Evolutionary conservation across 2,329 filamentous ascomycete species (phyloP), one percentile per base, ranked within the genome.

Genomic region (Podosphaera aphanis): DNA sequence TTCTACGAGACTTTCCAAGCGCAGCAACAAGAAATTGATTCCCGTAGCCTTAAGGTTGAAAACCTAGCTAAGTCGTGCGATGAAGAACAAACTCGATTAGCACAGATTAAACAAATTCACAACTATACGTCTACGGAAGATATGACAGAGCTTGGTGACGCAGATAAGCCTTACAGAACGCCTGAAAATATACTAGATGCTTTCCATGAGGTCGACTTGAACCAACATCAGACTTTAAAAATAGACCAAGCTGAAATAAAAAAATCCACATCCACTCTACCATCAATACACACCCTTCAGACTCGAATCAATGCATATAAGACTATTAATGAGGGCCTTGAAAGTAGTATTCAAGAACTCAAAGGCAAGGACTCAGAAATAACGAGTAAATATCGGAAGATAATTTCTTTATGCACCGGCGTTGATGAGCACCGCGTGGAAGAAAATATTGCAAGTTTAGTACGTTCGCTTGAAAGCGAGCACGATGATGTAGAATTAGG

Each of bases 391-490:
- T 94, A 94, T 59, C 73, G 85, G 21, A 81, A 79, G 52, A 83
- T 95, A 25, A 84, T 98, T 20, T 77, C 80, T 46, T 66, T 94
- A 11, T 94, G 88, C 59, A 93, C 85, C 0, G 77, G 76, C 7
- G 81, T 86, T 29, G 70, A 74, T 0, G 73, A 52, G 15, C 49
- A 83, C 18, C 33, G 33, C 48, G 81, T 95, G 13, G 90, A 95
- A 54, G 73, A 74, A 47, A 73, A 85, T 44, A 68, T 94, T 0
- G 82, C 84, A 45, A 76, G 77, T 2, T 66, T 98, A 38, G 73
- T 92, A 41, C 76, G 83, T 50, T 90, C 90, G 2, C 80, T 95
- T 2, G 88, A 93, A 62, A 93, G 85, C 56, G 86, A 94, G 59
- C 73, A 70, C 46, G 72, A 74, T 6, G 79, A 83, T 54, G 66